Evolutionary conservation across 352 stramenopile genomes (phyloP).

Genomic region (Phytophthora capsici): DNA sequence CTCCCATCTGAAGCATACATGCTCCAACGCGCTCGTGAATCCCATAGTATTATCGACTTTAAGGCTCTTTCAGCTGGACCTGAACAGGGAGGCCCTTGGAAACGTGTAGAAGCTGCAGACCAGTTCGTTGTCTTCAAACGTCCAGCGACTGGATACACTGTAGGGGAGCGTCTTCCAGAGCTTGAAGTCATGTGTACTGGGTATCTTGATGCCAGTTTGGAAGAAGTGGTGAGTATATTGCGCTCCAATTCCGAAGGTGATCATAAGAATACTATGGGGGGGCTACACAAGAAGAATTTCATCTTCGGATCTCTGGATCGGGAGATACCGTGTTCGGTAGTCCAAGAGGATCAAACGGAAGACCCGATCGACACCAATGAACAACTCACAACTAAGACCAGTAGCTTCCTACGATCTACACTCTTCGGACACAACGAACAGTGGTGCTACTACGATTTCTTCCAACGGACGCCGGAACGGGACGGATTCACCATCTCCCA

Average conservation of each 20-base stretch:
- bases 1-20: slow-evolving; percentile 14
- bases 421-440: slow-evolving; percentile 40
- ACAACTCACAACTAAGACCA: slow-evolving; percentile 36
- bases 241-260: slow-evolving; percentile 14
- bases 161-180: not conserved
- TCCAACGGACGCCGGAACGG: slow-evolving; percentile 12
- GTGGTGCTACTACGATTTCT: slow-evolving; percentile 41
- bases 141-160: not conserved
- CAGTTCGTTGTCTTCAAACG: slow-evolving; percentile 21
- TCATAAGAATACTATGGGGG: slow-evolving; percentile 31
- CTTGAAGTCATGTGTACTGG: slow-evolving; percentile 35
- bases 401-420: slow-evolving; percentile 31
- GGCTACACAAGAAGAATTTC: slow-evolving; percentile 34
- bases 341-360: slow-evolving; percentile 8
- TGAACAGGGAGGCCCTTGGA: slow-evolving; percentile 15
- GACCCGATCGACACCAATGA: not conserved
- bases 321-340: slow-evolving; percentile 8
- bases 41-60: slow-evolving; percentile 16
- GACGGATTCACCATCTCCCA: slow-evolving; percentile 32
- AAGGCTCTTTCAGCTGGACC: slow-evolving; percentile 8
- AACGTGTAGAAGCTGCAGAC: slow-evolving; percentile 16
- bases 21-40: slow-evolving; percentile 15
- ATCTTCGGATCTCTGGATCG: slow-evolving; percentile 38
- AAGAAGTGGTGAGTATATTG: slow-evolving; percentile 29
- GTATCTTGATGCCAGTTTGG: slow-evolving; percentile 22